Conservation (phyloP, 306 rosid genomes). For the Betula pendula region DNA sequence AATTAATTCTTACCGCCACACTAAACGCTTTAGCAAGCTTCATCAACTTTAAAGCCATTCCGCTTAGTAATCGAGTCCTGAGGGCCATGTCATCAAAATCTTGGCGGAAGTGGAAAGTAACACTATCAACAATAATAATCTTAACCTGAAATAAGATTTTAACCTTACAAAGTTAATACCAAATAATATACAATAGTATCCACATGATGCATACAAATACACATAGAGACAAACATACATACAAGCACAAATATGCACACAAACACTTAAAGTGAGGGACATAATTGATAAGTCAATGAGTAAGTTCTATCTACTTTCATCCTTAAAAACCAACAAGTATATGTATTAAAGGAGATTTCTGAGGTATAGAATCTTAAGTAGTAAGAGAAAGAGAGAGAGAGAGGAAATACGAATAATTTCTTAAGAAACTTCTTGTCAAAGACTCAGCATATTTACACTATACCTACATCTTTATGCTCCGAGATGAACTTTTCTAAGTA, state of each 20-base stretch:
- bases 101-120: constrained; percentile 94
- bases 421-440: background rate
- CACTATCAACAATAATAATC: constrained; percentile 81
- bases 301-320: background rate
- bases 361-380: too few species aligned
- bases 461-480: constrained; percentile 83
- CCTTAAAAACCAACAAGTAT: background rate
- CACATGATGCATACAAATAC: too few species aligned
- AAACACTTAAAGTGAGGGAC: background rate
- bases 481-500: constrained; percentile 79
- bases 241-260: background rate
- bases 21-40: constrained; percentile 64
- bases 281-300: background rate
- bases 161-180: background rate
- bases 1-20: constrained; percentile 67
- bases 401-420: background rate
- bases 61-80: constrained; percentile 80
- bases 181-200: background rate
- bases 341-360: background rate
- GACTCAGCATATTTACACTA: constrained; percentile 13
- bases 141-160: constrained; percentile 56
- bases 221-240: background rate
- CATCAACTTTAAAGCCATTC: constrained; percentile 91
- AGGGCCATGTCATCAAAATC: constrained; percentile 87
- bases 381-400: background rate